Conservation (phyloP, 176 grass and related monocot species). For the Urochloa ruziziensis region DNA sequence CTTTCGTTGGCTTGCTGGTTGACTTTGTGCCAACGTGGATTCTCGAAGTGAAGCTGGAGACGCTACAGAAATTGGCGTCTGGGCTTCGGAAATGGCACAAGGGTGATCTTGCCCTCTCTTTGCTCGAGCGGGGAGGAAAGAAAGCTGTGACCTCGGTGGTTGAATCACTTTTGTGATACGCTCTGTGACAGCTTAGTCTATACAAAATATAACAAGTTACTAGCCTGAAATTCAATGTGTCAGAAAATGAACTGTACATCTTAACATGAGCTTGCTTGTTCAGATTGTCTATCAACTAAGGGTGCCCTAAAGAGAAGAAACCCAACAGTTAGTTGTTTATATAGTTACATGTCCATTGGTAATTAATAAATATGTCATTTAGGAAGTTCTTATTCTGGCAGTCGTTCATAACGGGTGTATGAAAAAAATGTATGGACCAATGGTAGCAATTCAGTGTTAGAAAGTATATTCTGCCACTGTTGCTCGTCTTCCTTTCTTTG, state of each 20-base stretch:
- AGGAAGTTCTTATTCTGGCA: background rate
- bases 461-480: background rate
- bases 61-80: slow-evolving; percentile 50
- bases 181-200: background rate
- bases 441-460: background rate
- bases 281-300: background rate
- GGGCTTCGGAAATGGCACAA: slow-evolving; percentile 66
- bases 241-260: background rate
- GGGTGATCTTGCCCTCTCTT: slow-evolving; percentile 56
- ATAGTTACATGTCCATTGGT: background rate
- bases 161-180: slow-evolving; percentile 47
- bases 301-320: background rate
- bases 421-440: background rate
- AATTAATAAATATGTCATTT: no score
- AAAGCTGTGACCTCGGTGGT: slow-evolving; percentile 49
- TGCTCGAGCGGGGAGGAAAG: slow-evolving; percentile 60
- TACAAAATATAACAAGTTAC: background rate
- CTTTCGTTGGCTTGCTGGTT: slow-evolving; percentile 62
- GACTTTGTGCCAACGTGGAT: slow-evolving; percentile 61
- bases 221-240: background rate
- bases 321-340: background rate
- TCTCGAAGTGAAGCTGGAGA: slow-evolving; percentile 46
- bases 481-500: no score
- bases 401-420: background rate
- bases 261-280: background rate